Conservation (phyloP, 2,329 filamentous ascomycete genomes). For the Tolypocladium endophyticum region DNA sequence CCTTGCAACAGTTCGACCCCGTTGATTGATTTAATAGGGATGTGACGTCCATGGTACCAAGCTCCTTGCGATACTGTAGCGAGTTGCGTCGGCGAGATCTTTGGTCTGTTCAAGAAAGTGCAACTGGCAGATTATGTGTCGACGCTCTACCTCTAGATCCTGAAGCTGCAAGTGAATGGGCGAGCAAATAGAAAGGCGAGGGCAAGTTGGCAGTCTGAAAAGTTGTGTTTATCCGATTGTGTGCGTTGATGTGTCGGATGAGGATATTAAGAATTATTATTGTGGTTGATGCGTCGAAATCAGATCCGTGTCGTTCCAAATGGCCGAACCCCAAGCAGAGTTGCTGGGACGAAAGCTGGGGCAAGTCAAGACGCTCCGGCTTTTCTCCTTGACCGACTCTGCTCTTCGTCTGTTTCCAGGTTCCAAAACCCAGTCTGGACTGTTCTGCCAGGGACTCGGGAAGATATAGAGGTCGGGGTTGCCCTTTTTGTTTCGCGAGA, state of each 20-base stretch:
- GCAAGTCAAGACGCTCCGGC: background rate
- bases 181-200: background rate
- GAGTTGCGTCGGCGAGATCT: background rate
- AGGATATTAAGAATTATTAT: background rate
- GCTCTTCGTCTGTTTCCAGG: background rate
- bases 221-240: too few species aligned
- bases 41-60: constrained; percentile 28
- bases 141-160: background rate
- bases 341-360: background rate
- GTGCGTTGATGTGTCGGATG: background rate
- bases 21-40: constrained; percentile 28
- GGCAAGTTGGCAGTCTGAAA: background rate
- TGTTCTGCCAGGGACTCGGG: background rate
- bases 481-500: background rate
- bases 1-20: constrained; percentile 1
- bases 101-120: background rate
- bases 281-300: background rate
- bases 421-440: background rate
- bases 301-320: background rate
- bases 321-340: background rate
- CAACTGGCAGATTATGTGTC: background rate
- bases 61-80: background rate
- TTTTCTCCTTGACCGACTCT: background rate
- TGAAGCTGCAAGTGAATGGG: background rate
- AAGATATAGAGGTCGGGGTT: background rate